phyloP scores from a whole-genome alignment of 352 stramenopile species.

The Nothophytophthora sp. region DNA sequence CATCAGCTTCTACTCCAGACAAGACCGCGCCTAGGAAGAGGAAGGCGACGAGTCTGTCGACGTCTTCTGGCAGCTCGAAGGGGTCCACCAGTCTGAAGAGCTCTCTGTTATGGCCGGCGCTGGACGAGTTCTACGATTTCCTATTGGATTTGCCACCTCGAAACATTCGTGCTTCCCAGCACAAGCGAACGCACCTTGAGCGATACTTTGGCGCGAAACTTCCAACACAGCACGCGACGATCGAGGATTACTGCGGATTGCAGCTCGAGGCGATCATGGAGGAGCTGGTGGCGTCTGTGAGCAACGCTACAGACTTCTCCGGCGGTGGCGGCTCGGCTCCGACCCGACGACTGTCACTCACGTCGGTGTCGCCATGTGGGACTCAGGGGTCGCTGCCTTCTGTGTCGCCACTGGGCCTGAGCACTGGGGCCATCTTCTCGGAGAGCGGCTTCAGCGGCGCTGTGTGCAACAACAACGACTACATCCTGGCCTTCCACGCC shows the following conservation, averaged over 20 bases:
- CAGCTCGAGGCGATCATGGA: slow-evolving; percentile 74
- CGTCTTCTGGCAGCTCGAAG: slow-evolving; percentile 8
- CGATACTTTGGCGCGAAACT: slow-evolving; percentile 37
- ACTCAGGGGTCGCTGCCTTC: slow-evolving; percentile 5
- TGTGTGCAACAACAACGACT: slow-evolving; percentile 44
- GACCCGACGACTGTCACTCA: slow-evolving; percentile 28
- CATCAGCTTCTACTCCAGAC: not conserved
- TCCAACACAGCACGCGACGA: slow-evolving; percentile 40
- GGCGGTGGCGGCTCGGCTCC: slow-evolving; percentile 28
- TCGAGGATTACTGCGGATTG: slow-evolving; percentile 57
- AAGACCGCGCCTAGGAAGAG: slow-evolving; percentile 22
- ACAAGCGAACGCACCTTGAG: slow-evolving; percentile 23
- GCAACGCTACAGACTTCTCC: slow-evolving; percentile 36
- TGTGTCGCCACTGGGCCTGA: slow-evolving; percentile 31
- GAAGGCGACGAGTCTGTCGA: slow-evolving; percentile 7
- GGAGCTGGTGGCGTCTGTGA: slow-evolving; percentile 63
- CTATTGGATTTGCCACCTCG: slow-evolving; percentile 62
- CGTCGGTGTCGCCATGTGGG: slow-evolving; percentile 66
- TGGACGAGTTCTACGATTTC: slow-evolving; percentile 82
- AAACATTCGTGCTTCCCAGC: slow-evolving; percentile 35
- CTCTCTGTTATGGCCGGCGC: slow-evolving; percentile 65
- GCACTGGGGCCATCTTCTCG: slow-evolving; percentile 60
- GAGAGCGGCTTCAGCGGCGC: slow-evolving; percentile 70
- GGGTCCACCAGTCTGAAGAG: slow-evolving; percentile 36
- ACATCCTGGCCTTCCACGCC: slow-evolving; percentile 61